A percentile compares a stretch with the other conserved stretches of the same genome.
Evolutionary conservation across 495 filamentous ascomycete genomes (phyloP).

Genomic region (Penicillium chermesinum): DNA sequence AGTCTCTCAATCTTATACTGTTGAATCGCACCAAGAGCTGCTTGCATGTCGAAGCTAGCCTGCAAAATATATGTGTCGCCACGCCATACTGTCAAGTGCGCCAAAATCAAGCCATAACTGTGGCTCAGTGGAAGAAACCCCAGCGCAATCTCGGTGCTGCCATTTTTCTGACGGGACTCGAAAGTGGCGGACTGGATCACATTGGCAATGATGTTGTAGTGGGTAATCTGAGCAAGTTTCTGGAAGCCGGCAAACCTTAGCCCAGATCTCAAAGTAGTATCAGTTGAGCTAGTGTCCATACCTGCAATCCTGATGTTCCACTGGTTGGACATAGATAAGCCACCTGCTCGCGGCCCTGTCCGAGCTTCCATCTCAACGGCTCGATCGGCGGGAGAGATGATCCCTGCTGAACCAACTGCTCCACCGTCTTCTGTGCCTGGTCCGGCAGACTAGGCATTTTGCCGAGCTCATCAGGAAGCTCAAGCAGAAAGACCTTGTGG

Average conservation of each 20-base stretch:
- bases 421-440: neutral
- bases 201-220: neutral
- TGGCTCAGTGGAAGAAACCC: neutral
- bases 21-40: neutral
- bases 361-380: neutral
- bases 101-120: neutral
- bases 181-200: neutral
- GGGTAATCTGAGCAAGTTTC: neutral
- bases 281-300: neutral
- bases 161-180: neutral
- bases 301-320: neutral
- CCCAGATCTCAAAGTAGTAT: neutral
- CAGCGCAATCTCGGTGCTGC: neutral
- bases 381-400: neutral
- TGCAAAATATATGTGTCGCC: neutral
- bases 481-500: neutral
- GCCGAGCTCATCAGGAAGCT: neutral
- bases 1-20: neutral
- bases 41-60: neutral
- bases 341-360: neutral
- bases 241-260: neutral
- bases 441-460: neutral
- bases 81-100: neutral
- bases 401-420: neutral
- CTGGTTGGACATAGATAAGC: neutral